Percentiles rank a stretch among this genome's conserved stretches.
Evolutionary conservation across 768 basidiomycete species (phyloP).

Genomic region (Pilatotrama ljubarskyi): DNA sequence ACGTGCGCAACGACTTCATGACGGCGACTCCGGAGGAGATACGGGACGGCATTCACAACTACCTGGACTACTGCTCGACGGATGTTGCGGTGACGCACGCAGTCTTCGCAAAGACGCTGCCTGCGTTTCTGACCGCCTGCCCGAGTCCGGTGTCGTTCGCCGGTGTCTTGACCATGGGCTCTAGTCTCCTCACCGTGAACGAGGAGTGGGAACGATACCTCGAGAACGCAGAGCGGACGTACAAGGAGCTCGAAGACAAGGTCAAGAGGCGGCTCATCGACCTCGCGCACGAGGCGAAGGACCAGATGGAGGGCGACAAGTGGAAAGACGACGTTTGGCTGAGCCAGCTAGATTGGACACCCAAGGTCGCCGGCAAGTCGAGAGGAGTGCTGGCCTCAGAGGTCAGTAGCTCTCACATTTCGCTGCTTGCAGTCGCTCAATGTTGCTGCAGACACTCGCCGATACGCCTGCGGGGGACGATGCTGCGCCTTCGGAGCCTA

Average conservation of each 20-base stretch:
- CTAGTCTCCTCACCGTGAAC: constrained; percentile 88
- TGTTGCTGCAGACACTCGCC: not conserved
- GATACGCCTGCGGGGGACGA: not conserved
- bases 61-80: constrained; percentile 80
- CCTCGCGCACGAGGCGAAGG: constrained; percentile 60
- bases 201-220: constrained; percentile 87
- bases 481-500: not conserved
- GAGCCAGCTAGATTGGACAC: constrained; percentile 92
- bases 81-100: constrained; percentile 86
- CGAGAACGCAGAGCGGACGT: constrained; percentile 72
- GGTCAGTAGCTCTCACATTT: constrained; percentile 22
- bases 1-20: constrained; percentile 76
- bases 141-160: constrained; percentile 93
- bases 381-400: constrained; percentile 51
- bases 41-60: constrained; percentile 62
- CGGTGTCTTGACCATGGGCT: constrained; percentile 89
- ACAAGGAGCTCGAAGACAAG: constrained; percentile 64
- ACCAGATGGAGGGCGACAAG: constrained; percentile 46
- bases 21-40: constrained; percentile 65
- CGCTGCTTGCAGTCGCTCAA: not conserved
- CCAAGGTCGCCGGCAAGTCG: constrained; percentile 73
- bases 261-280: constrained; percentile 62
- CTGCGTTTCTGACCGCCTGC: constrained; percentile 78
- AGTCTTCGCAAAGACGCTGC: constrained; percentile 76
- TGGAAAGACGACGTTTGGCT: constrained; percentile 85